These are phyloP conservation scores for Chalciporus pseudorubinellus DNA, from an alignment of 768 basidiomycete species.

Conservation along the genomic window DNA sequence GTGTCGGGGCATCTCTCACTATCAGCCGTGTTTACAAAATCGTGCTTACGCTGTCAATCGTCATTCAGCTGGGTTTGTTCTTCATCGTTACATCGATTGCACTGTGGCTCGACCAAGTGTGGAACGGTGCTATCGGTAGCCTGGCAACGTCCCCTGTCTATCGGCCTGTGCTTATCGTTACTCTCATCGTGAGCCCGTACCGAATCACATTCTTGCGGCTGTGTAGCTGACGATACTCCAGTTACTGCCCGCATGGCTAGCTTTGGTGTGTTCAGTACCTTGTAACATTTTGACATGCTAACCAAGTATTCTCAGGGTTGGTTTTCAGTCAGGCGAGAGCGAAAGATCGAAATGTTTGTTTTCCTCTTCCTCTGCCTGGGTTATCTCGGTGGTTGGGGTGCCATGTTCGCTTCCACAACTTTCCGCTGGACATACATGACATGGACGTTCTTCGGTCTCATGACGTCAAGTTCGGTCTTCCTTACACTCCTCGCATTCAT, in stretches of 20 bases:
- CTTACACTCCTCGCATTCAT: constrained; percentile 55
- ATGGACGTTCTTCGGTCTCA: constrained; percentile 73
- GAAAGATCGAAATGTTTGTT: constrained; percentile 52
- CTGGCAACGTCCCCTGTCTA: constrained; percentile 50
- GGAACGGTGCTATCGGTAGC: constrained; percentile 61
- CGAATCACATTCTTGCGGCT: background rate
- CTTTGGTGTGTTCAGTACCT: constrained; percentile 38
- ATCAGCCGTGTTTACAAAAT: constrained; percentile 77
- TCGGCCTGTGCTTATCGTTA: constrained; percentile 52
- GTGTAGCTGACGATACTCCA: constrained; percentile 24
- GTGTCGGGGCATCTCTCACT: constrained; percentile 69
- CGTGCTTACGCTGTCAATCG: constrained; percentile 66
- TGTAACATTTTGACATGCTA: background rate
- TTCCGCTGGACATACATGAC: constrained; percentile 76
- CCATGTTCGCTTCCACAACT: constrained; percentile 68
- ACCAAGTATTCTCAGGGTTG: constrained; percentile 51
- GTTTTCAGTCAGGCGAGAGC: constrained; percentile 71
- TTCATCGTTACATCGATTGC: constrained; percentile 69
- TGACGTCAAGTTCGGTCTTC: constrained; percentile 55
- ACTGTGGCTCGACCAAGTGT: constrained; percentile 76
- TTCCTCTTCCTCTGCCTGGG: constrained; percentile 61
- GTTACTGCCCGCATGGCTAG: constrained; percentile 71
- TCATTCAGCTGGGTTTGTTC: constrained; percentile 74
- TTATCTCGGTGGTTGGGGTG: constrained; percentile 66
- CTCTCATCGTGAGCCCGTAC: constrained; percentile 52